These are phyloP conservation scores for Stenocarpella maydis DNA, from an alignment of 2,329 filamentous ascomycete genomes.

Conservation along the genomic window DNA sequence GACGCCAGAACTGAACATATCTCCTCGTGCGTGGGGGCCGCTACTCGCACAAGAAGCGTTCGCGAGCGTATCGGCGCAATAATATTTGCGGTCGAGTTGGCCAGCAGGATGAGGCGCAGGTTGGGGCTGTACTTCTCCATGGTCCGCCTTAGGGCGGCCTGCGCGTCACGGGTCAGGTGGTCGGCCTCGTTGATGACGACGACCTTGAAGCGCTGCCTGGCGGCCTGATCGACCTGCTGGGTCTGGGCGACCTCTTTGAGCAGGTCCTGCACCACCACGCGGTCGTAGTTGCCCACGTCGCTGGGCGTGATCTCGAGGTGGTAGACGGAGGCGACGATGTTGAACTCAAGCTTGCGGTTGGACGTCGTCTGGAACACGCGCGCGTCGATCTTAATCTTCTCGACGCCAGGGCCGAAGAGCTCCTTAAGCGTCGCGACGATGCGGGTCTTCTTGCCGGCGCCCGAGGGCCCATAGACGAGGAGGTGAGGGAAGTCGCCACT, in stretches of 20 bases:
- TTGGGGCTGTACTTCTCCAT: conserved; percentile 99
- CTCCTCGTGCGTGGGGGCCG: conserved; percentile 85
- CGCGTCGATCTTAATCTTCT: conserved; percentile 99
- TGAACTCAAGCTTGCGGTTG: conserved; percentile 99
- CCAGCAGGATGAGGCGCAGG: conserved; percentile 86
- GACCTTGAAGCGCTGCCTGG: conserved; percentile 94
- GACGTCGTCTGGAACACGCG: conserved; percentile 94
- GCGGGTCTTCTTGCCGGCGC: conserved; percentile 96
- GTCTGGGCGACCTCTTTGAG: conserved; percentile 98
- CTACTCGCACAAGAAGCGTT: conserved; percentile 89
- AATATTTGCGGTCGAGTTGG: conserved; percentile 97
- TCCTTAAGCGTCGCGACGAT: conserved; percentile 96
- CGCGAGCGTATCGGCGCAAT: conserved; percentile 97
- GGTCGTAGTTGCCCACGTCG: conserved; percentile 94
- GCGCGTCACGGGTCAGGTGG: conserved; percentile 90
- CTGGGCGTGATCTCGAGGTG: conserved; percentile 98
- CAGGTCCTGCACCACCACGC: conserved; percentile 94
- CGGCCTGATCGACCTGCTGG: conserved; percentile 94
- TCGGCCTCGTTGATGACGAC: conserved; percentile 99
- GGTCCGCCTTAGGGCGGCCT: conserved; percentile 90
- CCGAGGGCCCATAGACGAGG: conserved; percentile 94
- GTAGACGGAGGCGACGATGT: conserved; percentile 96
- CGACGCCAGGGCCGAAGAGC: conserved; percentile 94
- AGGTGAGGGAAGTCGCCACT: conserved; percentile 98
- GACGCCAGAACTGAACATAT: conserved; percentile 80